Evolutionary conservation across 75 land plant species (phyloP), one percentile per base, ranked within the genome.

Genomic region (Pinus taeda): DNA sequence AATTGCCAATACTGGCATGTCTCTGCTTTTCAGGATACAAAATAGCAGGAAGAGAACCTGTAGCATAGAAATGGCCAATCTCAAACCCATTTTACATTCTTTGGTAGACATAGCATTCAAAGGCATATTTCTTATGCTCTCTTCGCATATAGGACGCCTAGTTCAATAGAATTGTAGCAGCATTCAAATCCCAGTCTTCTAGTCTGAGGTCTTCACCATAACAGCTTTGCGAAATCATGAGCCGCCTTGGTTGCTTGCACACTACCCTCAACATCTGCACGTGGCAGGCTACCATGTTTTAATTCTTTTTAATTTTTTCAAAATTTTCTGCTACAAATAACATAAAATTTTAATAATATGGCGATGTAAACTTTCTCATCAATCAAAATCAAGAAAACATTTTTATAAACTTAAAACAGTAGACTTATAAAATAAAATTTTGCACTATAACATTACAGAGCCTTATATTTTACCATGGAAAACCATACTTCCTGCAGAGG

Each of bases 131-230:
- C 69, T 89, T 92, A 86, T 90, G 86, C 90, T 60, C 88, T 82
- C 62, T 86, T 90, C 17, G 88, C 89, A 81, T 92, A 94, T 21
- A 75, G 75, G 6, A 88, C 84, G 42, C 64, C 76, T 0, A 89
- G 86, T 74, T 87, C 91, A 36, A 94, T 87, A 4, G 94, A 81
- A 58, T 88, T 78, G 17, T 88, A 7, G 94, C 97, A 11, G 89
- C 89, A 79, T 94, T 92, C 73, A 94, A 88, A 79, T 94, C 94
- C 97, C 97, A 94, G 1, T 88, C 86, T 49, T 92, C 90, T 3
- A 3, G 39, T 37, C 39, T 3, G 39, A 3, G 11, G 80, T 87
- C 84, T 94, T 94, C 92, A 92, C 86, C 88, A 88, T 80, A 67
- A 82, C 18, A 91, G 87, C 76, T 94, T 94, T 49, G 94, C 83